These are phyloP conservation scores for Aureobasidium sp. DNA, from an alignment of 2,329 filamentous ascomycete genomes.

Conservation along the genomic window DNA sequence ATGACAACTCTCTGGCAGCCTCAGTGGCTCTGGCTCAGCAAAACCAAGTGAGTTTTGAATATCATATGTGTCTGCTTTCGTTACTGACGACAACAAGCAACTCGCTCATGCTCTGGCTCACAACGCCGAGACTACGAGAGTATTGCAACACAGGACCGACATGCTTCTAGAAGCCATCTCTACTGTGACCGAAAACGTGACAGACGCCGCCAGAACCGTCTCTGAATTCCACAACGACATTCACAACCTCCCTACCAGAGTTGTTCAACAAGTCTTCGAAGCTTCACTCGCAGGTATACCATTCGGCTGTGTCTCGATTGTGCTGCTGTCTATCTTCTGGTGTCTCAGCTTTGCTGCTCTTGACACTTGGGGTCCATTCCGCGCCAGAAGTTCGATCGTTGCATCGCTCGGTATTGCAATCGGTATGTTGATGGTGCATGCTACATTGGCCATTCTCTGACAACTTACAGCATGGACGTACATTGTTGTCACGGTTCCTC, in stretches of 20 bases:
- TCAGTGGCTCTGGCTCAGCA: neutral
- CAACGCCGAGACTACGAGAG: neutral
- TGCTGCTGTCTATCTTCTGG: neutral
- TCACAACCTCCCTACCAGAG: constrained; percentile 6
- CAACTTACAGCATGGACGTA: neutral
- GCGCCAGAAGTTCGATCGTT: neutral
- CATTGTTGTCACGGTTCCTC: neutral
- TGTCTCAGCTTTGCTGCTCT: constrained; percentile 1
- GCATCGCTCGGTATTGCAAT: constrained; percentile 4
- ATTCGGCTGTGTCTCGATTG: neutral
- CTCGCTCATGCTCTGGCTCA: neutral
- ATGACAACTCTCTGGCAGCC: neutral
- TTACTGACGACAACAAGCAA: neutral
- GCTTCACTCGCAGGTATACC: neutral
- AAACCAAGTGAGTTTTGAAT: neutral
- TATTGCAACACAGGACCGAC: neutral
- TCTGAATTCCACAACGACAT: constrained; percentile 7
- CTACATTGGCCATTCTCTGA: neutral
- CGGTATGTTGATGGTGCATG: neutral
- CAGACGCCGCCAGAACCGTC: constrained; percentile 8
- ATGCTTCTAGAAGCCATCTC: neutral
- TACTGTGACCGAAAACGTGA: constrained; percentile 5
- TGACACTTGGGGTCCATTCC: constrained; percentile 10
- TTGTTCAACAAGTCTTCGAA: constrained; percentile 5
- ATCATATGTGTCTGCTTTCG: neutral